phyloP scores from a whole-genome alignment of 1,284 basidiomycete species.

The Macrocystidia cucumis region DNA sequence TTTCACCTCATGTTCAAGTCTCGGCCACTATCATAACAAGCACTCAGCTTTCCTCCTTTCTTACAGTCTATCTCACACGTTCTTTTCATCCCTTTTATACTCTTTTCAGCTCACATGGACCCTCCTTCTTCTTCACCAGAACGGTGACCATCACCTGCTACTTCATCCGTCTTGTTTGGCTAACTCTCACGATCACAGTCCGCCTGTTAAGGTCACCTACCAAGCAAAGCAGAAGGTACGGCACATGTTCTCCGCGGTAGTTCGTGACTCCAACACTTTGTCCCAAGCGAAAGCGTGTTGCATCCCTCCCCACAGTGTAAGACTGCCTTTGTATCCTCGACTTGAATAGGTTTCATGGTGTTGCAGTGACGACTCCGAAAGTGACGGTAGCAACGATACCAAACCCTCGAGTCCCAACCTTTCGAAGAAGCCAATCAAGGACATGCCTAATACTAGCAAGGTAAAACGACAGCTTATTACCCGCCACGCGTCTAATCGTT shows the following conservation, averaged over 20 bases:
- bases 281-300: too few species aligned
- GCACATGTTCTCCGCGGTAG: slow-evolving; percentile 3
- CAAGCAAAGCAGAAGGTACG: slow-evolving; percentile 33
- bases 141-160: slow-evolving; percentile 10
- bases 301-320: too few species aligned
- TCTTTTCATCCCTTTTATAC: slow-evolving; percentile 13
- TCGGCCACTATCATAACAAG: too few species aligned
- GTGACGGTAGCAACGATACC: too few species aligned
- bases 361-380: too few species aligned
- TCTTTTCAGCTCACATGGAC: slow-evolving; percentile 15
- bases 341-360: too few species aligned
- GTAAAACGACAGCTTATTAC: too few species aligned
- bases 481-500: too few species aligned
- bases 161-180: not conserved
- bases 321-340: too few species aligned
- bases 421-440: slow-evolving; percentile 1
- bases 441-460: too few species aligned
- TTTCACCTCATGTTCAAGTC: too few species aligned
- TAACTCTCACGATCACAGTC: slow-evolving; percentile 10
- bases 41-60: not conserved
- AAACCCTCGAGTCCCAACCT: too few species aligned
- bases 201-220: slow-evolving; percentile 30
- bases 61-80: slow-evolving; percentile 8
- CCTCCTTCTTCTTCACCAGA: slow-evolving; percentile 14
- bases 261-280: slow-evolving; percentile 5